Evolutionary conservation across 169 alveolate species (phyloP).

Genomic region (Cryptosporidium xiaoi): DNA sequence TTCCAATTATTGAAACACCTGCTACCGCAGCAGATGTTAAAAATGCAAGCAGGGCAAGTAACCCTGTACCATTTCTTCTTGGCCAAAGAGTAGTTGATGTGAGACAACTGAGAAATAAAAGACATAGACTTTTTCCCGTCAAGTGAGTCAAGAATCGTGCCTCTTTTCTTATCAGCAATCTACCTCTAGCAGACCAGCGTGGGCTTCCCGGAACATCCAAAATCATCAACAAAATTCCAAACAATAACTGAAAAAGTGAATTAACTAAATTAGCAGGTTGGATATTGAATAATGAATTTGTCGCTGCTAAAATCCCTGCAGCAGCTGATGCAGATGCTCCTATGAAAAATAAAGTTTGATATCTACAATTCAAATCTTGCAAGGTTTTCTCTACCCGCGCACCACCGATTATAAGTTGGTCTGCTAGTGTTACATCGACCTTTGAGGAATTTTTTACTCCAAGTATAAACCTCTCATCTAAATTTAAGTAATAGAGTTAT

Average conservation of each 20-base stretch:
- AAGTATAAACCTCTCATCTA: slow-evolving; percentile 60
- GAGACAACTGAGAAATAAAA: slow-evolving; percentile 81
- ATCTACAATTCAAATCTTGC: slow-evolving; percentile 85
- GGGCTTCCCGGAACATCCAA: slow-evolving; percentile 92
- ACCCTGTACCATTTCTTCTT: slow-evolving; percentile 73
- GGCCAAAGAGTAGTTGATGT: slow-evolving; percentile 80
- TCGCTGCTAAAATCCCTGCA: slow-evolving; percentile 81
- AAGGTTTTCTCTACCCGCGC: slow-evolving; percentile 90
- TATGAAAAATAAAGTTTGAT: slow-evolving; percentile 88
- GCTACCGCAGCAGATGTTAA: slow-evolving; percentile 80
- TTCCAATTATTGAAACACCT: slow-evolving; percentile 86
- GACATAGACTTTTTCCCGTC: slow-evolving; percentile 89
- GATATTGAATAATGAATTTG: slow-evolving; percentile 79
- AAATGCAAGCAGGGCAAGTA: slow-evolving; percentile 79
- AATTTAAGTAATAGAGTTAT: not conserved
- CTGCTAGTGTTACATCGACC: slow-evolving; percentile 75
- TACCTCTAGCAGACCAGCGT: slow-evolving; percentile 91
- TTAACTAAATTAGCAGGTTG: slow-evolving; percentile 81
- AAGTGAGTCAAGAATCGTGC: slow-evolving; percentile 87
- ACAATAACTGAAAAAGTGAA: slow-evolving; percentile 81
- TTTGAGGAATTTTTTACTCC: slow-evolving; percentile 37
- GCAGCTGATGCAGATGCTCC: slow-evolving; percentile 84
- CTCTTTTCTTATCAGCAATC: slow-evolving; percentile 84
- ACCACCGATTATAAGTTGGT: slow-evolving; percentile 89
- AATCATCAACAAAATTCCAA: slow-evolving; percentile 87